These are phyloP conservation scores for Phytopythium vexans DNA, from an alignment of 352 stramenopile genomes.

Conservation along the genomic window DNA sequence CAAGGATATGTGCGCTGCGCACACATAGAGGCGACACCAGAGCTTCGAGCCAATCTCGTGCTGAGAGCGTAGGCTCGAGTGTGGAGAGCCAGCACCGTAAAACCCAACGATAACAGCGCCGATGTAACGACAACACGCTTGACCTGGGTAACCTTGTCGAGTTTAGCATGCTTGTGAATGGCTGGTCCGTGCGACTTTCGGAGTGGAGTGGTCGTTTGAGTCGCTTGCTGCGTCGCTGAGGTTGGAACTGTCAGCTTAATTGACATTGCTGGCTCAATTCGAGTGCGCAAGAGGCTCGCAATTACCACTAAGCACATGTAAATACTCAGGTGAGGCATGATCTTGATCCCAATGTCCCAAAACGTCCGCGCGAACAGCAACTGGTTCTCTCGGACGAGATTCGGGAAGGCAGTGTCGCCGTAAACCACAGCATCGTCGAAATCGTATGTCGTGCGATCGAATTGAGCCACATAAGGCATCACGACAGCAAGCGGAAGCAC, in stretches of 20 bases:
- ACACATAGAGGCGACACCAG: conserved; percentile 7
- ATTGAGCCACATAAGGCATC: conserved; percentile 22
- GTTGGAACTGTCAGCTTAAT: no score
- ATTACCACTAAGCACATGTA: conserved; percentile 12
- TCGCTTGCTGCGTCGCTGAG: no score
- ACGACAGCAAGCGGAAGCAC: conserved; percentile 16
- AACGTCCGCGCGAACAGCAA: conserved; percentile 27
- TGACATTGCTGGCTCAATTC: no score
- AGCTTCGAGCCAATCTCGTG: no score
- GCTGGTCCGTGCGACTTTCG: no score
- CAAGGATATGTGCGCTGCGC: conserved; percentile 26
- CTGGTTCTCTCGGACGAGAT: conserved; percentile 43
- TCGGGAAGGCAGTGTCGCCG: conserved; percentile 37
- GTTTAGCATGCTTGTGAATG: background rate
- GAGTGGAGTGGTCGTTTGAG: no score
- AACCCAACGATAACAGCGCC: no score
- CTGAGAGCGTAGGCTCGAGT: no score
- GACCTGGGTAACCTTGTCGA: no score
- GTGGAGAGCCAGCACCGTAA: no score
- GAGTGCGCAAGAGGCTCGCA: background rate
- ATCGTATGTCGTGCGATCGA: conserved; percentile 17
- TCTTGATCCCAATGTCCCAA: conserved; percentile 24
- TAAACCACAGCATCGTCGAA: conserved; percentile 41
- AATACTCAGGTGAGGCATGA: conserved; percentile 37
- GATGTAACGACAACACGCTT: no score